phyloP scores from a whole-genome alignment of 495 filamentous ascomycete genomes.

The Penicillium robsamsonii region DNA sequence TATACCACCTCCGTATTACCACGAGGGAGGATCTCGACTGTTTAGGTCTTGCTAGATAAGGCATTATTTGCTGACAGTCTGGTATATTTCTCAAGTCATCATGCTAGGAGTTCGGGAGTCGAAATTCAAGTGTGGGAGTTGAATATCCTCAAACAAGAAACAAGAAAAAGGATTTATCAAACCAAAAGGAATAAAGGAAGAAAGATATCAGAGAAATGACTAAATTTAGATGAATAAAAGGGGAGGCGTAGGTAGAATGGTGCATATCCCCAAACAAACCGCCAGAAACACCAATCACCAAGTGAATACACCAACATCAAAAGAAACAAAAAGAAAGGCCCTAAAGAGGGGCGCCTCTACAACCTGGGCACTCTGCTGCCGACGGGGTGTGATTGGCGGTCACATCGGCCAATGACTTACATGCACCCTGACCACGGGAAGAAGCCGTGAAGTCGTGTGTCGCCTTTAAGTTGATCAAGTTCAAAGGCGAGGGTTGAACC shows the following conservation, averaged over 20 bases:
- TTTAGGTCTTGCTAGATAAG: background rate
- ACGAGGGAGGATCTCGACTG: background rate
- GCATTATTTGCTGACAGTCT: background rate
- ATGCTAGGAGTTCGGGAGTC: background rate
- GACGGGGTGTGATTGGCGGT: background rate
- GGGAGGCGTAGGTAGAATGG: background rate
- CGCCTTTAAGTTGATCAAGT: background rate
- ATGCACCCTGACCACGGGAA: background rate
- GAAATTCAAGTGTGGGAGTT: background rate
- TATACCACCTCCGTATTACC: background rate
- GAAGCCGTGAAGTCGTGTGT: background rate
- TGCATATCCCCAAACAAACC: background rate
- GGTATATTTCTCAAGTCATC: background rate
- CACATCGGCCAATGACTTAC: conserved; percentile 5
- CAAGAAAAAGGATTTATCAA: background rate
- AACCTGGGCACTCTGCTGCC: background rate
- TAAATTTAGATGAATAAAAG: no score
- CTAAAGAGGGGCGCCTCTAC: background rate
- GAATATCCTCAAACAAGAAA: background rate
- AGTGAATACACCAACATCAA: background rate
- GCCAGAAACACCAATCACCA: background rate
- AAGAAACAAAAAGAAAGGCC: background rate
- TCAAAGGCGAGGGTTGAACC: conserved; percentile 3
- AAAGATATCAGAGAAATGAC: background rate
- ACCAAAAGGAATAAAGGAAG: background rate